Percentiles rank a stretch among this genome's conserved stretches.
These are phyloP conservation scores for Prunus mongolica DNA, from an alignment of 306 rosid genomes.

Conservation along the genomic window DNA sequence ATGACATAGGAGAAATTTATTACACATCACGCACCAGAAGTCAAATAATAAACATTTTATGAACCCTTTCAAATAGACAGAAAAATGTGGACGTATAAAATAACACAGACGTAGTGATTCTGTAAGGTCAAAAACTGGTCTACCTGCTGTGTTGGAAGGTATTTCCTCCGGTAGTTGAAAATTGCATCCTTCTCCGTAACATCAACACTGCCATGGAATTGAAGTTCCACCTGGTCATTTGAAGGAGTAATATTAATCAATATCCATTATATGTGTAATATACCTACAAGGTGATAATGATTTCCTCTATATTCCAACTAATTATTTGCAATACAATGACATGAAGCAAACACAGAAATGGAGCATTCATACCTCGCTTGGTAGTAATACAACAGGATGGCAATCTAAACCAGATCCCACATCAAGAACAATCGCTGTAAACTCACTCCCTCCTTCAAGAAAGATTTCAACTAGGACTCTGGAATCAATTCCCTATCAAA, in stretches of 20 bases:
- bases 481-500: conserved; percentile 72
- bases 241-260: conserved; percentile 23
- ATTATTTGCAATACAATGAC: neutral
- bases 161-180: conserved; percentile 90
- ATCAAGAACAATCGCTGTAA: conserved; percentile 92
- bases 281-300: neutral
- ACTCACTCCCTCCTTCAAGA: conserved; percentile 95
- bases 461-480: conserved; percentile 81
- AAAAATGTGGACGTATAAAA: neutral
- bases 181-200: conserved; percentile 86
- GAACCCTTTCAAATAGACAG: neutral
- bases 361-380: conserved; percentile 67
- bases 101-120: neutral
- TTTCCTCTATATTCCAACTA: neutral
- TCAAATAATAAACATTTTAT: conserved; percentile 8
- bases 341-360: conserved; percentile 16
- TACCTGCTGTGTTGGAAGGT: conserved; percentile 98
- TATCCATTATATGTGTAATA: neutral
- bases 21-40: neutral
- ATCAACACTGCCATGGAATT: conserved; percentile 52
- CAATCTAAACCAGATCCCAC: conserved; percentile 73
- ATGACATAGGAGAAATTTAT: neutral
- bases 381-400: conserved; percentile 80
- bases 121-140: conserved; percentile 4
- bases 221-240: conserved; percentile 77